A percentile compares a stretch with the other conserved stretches of the same genome.
These are phyloP conservation scores for Xylaria sp. DNA, from an alignment of 2,329 filamentous ascomycete genomes.

Conservation along the genomic window DNA sequence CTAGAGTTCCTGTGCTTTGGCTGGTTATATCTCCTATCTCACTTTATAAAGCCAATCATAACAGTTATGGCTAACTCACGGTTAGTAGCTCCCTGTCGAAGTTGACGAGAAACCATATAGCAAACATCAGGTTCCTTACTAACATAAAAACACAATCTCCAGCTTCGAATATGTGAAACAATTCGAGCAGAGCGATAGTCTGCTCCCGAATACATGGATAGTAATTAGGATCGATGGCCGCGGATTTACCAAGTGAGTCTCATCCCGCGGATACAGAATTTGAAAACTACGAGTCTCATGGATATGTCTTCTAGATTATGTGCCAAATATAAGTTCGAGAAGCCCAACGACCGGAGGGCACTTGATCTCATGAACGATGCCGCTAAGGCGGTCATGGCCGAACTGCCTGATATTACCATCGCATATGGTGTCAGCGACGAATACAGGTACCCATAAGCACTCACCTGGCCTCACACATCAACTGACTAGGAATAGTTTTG, in stretches of 20 bases:
- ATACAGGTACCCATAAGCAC: slow-evolving; percentile 64
- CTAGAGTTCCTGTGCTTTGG: neutral
- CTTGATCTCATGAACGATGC: slow-evolving; percentile 94
- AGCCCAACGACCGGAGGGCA: slow-evolving; percentile 89
- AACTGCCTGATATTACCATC: slow-evolving; percentile 82
- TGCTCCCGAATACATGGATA: slow-evolving; percentile 94
- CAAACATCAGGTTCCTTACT: neutral
- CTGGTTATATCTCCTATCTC: neutral
- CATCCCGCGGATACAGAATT: neutral
- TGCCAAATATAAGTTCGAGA: slow-evolving; percentile 81
- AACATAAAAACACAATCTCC: slow-evolving; percentile 27
- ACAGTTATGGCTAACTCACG: slow-evolving; percentile 62
- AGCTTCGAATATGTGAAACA: slow-evolving; percentile 93
- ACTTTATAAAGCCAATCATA: neutral
- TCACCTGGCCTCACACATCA: neutral
- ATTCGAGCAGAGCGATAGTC: slow-evolving; percentile 81
- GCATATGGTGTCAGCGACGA: slow-evolving; percentile 96
- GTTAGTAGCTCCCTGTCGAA: slow-evolving; percentile 41
- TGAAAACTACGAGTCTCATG: neutral
- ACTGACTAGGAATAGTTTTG: slow-evolving; percentile 65
- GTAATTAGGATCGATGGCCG: slow-evolving; percentile 92
- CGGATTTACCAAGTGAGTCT: slow-evolving; percentile 87
- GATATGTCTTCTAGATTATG: slow-evolving; percentile 66
- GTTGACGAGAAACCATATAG: neutral
- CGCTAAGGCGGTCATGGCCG: slow-evolving; percentile 81